Conservation (phyloP, 1,139 yeast species). For the Lodderomyces parapsilosis region DNA sequence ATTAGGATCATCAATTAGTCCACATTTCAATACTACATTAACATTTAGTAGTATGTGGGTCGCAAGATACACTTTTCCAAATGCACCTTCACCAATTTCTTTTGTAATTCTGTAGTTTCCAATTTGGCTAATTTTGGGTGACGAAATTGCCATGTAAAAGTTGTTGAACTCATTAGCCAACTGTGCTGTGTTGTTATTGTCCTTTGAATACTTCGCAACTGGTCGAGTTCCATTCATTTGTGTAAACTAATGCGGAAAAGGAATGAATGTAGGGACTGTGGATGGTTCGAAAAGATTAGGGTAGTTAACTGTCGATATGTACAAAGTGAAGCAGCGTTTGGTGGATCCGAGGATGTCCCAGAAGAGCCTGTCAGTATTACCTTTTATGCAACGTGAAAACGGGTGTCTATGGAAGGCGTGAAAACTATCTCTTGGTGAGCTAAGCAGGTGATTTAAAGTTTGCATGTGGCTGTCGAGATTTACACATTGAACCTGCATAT, state of each 20-base stretch:
- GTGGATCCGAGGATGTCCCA: not conserved
- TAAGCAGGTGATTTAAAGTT: not conserved
- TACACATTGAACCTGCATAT: not conserved
- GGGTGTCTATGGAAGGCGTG: no score
- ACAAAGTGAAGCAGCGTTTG: not conserved
- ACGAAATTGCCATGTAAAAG: slow-evolving; percentile 55
- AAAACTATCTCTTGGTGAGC: not conserved
- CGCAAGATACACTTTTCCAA: slow-evolving; percentile 89
- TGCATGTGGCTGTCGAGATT: not conserved
- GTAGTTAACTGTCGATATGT: not conserved
- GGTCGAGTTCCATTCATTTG: not conserved
- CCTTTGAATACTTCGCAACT: slow-evolving; percentile 2
- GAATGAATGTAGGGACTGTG: not conserved
- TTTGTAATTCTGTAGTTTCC: slow-evolving; percentile 74
- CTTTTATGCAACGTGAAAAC: no score
- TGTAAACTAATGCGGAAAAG: not conserved
- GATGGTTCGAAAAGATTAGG: not conserved
- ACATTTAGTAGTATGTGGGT: slow-evolving; percentile 68
- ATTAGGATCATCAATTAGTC: slow-evolving; percentile 79
- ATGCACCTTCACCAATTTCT: slow-evolving; percentile 86
- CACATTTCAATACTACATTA: slow-evolving; percentile 84
- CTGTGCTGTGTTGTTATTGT: slow-evolving; percentile 34
- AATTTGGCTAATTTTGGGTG: slow-evolving; percentile 55
- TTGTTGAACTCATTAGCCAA: slow-evolving; percentile 66
- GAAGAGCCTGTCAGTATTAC: not conserved